These are phyloP conservation scores for Thamnidium elegans DNA, from an alignment of 192 early-diverging fungal genomes.

Conservation along the genomic window DNA sequence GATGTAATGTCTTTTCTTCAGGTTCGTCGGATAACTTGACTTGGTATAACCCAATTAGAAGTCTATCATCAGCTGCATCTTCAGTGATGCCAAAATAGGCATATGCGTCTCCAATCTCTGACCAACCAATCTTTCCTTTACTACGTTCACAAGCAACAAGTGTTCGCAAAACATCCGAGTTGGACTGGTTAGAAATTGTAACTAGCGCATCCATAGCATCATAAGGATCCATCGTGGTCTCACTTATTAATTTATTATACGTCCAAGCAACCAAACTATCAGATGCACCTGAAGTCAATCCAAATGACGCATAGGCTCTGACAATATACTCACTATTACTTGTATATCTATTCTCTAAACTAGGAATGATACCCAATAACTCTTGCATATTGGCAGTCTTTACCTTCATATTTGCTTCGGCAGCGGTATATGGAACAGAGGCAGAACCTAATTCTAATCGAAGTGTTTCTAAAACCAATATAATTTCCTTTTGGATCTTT, in stretches of 20 bases:
- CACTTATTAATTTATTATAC: slow-evolving; percentile 43
- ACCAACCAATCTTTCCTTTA: slow-evolving; percentile 47
- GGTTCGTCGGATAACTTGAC: slow-evolving; percentile 37
- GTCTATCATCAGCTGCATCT: slow-evolving; percentile 36
- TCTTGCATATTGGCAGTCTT: slow-evolving; percentile 8
- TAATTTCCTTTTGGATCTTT: slow-evolving; percentile 18
- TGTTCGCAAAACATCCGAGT: slow-evolving; percentile 35
- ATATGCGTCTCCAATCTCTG: slow-evolving; percentile 45
- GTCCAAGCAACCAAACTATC: slow-evolving; percentile 52
- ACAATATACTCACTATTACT: background rate
- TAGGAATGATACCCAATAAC: slow-evolving; percentile 6
- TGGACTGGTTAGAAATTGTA: slow-evolving; percentile 33
- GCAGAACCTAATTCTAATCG: background rate
- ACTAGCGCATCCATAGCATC: slow-evolving; percentile 44
- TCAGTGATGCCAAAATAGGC: slow-evolving; percentile 39
- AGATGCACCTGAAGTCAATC: slow-evolving; percentile 41
- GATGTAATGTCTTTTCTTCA: slow-evolving; percentile 22
- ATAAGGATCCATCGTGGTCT: slow-evolving; percentile 32
- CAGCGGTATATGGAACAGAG: background rate
- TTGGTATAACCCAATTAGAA: slow-evolving; percentile 28
- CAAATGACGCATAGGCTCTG: slow-evolving; percentile 10
- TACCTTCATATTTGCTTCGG: slow-evolving; percentile 10
- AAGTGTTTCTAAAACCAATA: slow-evolving; percentile 1
- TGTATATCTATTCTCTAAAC: background rate
- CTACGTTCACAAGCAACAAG: slow-evolving; percentile 52